phyloP scores from a whole-genome alignment of 495 filamentous ascomycete species.

The Sabuloglossum arenarium region DNA sequence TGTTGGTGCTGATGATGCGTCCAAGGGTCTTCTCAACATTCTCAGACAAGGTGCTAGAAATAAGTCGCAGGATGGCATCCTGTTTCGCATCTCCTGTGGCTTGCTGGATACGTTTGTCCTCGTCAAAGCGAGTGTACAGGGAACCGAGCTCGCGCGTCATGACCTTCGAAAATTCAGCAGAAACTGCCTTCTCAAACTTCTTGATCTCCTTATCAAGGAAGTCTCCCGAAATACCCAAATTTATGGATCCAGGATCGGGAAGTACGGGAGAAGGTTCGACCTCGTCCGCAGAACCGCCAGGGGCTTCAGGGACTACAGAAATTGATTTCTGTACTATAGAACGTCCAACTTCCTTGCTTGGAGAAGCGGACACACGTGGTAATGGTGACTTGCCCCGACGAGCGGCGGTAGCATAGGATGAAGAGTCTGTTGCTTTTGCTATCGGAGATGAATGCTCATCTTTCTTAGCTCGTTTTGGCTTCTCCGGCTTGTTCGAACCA shows the following conservation, averaged over 20 bases:
- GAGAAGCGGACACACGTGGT: not conserved
- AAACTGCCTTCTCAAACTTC: slow-evolving; percentile 32
- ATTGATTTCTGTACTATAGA: not conserved
- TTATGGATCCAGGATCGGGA: slow-evolving; percentile 6
- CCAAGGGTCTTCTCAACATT: slow-evolving; percentile 70
- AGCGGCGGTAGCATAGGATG: slow-evolving; percentile 1
- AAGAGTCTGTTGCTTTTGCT: not conserved
- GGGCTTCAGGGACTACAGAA: not conserved
- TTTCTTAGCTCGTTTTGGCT: slow-evolving; percentile 14
- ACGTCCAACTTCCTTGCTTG: slow-evolving; percentile 1
- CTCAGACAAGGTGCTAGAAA: slow-evolving; percentile 70
- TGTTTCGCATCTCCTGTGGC: slow-evolving; percentile 46
- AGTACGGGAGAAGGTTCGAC: slow-evolving; percentile 1
- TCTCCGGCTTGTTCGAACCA: slow-evolving; percentile 12
- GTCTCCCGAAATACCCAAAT: slow-evolving; percentile 18
- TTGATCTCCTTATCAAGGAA: slow-evolving; percentile 30
- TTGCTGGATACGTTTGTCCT: slow-evolving; percentile 42
- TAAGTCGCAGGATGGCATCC: slow-evolving; percentile 62
- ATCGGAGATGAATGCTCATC: not conserved
- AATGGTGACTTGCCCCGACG: not conserved
- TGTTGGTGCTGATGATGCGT: slow-evolving; percentile 44
- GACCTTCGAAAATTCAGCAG: slow-evolving; percentile 31
- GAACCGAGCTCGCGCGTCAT: slow-evolving; percentile 34
- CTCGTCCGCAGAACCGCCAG: slow-evolving; percentile 2
- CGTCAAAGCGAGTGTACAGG: slow-evolving; percentile 39